phyloP scores from a whole-genome alignment of 1,284 basidiomycete species.

The Moesziomyces sp. region DNA sequence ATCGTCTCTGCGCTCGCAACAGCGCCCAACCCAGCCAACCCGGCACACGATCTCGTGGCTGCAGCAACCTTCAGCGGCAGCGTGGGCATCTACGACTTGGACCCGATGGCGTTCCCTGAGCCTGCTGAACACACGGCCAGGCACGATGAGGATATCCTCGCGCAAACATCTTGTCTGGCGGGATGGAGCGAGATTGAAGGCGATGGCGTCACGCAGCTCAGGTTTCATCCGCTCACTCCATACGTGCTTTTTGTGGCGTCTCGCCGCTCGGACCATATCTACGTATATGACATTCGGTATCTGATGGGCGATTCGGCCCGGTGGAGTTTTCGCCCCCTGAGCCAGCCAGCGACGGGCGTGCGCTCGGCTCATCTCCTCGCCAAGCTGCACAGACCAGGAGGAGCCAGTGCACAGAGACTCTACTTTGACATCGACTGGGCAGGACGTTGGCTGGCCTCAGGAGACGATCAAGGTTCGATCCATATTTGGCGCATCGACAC shows the following conservation, averaged over 20 bases:
- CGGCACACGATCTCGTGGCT: slow-evolving; percentile 48
- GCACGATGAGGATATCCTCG: slow-evolving; percentile 7
- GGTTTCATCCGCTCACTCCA: slow-evolving; percentile 51
- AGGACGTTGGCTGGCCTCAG: slow-evolving; percentile 49
- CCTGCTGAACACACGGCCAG: slow-evolving; percentile 23
- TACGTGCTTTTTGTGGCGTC: slow-evolving; percentile 54
- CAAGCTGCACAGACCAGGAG: slow-evolving; percentile 17
- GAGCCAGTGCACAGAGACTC: slow-evolving; percentile 44
- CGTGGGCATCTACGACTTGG: slow-evolving; percentile 48
- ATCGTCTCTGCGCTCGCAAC: slow-evolving; percentile 47
- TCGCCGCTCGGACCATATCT: slow-evolving; percentile 39
- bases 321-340: slow-evolving; percentile 35
- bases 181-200: slow-evolving; percentile 58
- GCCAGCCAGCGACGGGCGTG: slow-evolving; percentile 19
- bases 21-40: slow-evolving; percentile 10
- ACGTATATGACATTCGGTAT: slow-evolving; percentile 53
- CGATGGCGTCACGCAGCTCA: slow-evolving; percentile 53
- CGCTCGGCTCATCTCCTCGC: slow-evolving; percentile 42
- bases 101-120: slow-evolving; percentile 14
- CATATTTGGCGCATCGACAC: slow-evolving; percentile 46
- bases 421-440: slow-evolving; percentile 57
- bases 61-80: slow-evolving; percentile 54
- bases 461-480: slow-evolving; percentile 38
- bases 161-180: slow-evolving; percentile 35
- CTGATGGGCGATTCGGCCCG: slow-evolving; percentile 35